phyloP scores from a whole-genome alignment of 805 yeast genomes.

The Saccharomyces jurei region DNA sequence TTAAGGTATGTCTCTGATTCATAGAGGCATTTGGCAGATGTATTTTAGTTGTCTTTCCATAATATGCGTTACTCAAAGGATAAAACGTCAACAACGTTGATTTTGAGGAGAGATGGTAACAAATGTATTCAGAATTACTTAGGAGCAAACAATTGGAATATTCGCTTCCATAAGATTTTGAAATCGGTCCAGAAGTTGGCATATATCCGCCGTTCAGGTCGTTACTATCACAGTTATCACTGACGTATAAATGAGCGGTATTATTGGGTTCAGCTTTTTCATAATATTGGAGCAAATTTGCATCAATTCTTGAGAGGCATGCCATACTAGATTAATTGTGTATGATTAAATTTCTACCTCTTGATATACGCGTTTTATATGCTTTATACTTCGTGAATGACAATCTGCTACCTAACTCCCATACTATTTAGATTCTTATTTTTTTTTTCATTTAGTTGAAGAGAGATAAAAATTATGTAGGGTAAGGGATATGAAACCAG shows the following conservation, averaged over 20 bases:
- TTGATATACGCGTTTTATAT: neutral
- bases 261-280: slow-evolving; percentile 7
- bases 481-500: neutral
- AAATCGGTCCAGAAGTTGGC: neutral
- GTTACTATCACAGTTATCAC: slow-evolving; percentile 2
- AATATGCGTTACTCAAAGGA: slow-evolving; percentile 12
- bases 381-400: neutral
- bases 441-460: neutral
- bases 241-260: slow-evolving; percentile 14
- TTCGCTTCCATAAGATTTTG: slow-evolving; percentile 9
- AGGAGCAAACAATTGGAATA: slow-evolving; percentile 18
- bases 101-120: slow-evolving; percentile 21
- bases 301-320: slow-evolving; percentile 23
- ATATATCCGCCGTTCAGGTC: neutral
- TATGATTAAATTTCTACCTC: neutral
- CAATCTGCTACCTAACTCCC: neutral
- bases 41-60: slow-evolving; percentile 18
- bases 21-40: slow-evolving; percentile 21
- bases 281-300: slow-evolving; percentile 17
- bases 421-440: neutral
- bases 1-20: slow-evolving; percentile 20
- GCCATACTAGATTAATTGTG: neutral
- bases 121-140: slow-evolving; percentile 15
- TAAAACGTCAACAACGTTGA: slow-evolving; percentile 18
- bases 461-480: neutral